A percentile compares a stretch with the other conserved stretches of the same genome.
Conservation (phyloP, 2,329 filamentous ascomycete species). For the Aspergillus brunneoviolaceus region DNA sequence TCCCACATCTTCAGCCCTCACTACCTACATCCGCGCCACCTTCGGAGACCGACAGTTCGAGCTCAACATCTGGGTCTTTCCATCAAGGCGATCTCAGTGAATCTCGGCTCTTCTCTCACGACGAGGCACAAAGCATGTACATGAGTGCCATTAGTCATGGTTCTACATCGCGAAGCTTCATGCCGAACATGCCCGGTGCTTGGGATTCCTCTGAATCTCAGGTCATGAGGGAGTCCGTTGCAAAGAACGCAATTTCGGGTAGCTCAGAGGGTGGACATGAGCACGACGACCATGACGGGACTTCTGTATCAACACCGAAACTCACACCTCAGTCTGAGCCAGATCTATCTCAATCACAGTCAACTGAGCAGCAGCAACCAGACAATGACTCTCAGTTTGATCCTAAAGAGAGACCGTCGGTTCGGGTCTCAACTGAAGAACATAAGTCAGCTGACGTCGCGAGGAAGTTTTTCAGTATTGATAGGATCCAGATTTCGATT, state of each 20-base stretch:
- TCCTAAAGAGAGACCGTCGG: conserved; percentile 17
- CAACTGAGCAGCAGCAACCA: conserved; percentile 5
- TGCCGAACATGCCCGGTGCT: conserved; percentile 43
- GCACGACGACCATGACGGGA: conserved; percentile 18
- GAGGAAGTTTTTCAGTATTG: conserved; percentile 37
- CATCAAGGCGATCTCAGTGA: conserved; percentile 42
- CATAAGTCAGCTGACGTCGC: conserved; percentile 29
- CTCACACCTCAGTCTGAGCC: conserved; percentile 22
- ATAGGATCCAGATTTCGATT: conserved; percentile 38
- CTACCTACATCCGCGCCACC: conserved; percentile 17
- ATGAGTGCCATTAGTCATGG: conserved; percentile 57
- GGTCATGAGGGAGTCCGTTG: conserved; percentile 6
- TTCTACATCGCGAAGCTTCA: conserved; percentile 28
- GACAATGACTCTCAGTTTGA: conserved; percentile 10
- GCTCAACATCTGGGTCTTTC: conserved; percentile 24
- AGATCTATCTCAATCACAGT: conserved; percentile 13
- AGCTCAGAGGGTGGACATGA: not conserved
- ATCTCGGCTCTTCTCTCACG: conserved; percentile 49
- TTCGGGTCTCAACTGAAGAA: conserved; percentile 17
- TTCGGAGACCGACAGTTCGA: conserved; percentile 26
- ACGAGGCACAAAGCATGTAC: conserved; percentile 53
- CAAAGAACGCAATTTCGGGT: conserved; percentile 1
- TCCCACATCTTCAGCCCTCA: conserved; percentile 5
- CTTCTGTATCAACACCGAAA: conserved; percentile 31
- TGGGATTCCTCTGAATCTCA: conserved; percentile 38